Conservation (phyloP, 495 filamentous ascomycete species). For the Aspergillus egyptiacus region DNA sequence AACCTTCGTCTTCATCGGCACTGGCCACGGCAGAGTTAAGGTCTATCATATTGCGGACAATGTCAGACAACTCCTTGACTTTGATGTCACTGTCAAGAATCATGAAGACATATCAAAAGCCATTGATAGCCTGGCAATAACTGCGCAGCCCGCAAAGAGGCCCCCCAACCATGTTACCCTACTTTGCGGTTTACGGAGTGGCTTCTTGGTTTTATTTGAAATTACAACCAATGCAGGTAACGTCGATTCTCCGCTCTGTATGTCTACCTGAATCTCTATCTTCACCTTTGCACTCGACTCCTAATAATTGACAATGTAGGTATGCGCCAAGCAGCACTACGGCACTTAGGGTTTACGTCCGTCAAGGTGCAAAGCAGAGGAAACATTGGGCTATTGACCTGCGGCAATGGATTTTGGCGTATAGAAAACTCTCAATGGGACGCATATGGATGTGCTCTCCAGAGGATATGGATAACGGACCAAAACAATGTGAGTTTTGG, state of each 20-base stretch:
- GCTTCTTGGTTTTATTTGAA: conserved; percentile 35
- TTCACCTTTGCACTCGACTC: not conserved
- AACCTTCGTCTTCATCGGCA: conserved; percentile 34
- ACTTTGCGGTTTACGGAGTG: conserved; percentile 41
- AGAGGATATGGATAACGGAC: conserved; percentile 41
- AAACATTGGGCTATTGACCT: conserved; percentile 30
- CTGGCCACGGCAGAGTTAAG: conserved; percentile 29
- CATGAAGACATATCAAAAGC: conserved; percentile 31
- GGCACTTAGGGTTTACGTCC: conserved; percentile 33
- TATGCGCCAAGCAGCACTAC: conserved; percentile 24
- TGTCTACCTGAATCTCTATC: not conserved
- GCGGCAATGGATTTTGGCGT: conserved; percentile 39
- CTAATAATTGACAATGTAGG: conserved; percentile 17
- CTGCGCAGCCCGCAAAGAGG: conserved; percentile 13
- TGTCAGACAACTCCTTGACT: conserved; percentile 20
- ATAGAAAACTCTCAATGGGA: conserved; percentile 23
- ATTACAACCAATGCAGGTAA: conserved; percentile 18
- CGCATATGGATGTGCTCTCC: conserved; percentile 23
- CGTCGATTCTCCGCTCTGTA: conserved; percentile 23
- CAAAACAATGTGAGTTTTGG: conserved; percentile 35
- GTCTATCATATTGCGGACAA: conserved; percentile 24
- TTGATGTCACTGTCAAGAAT: conserved; percentile 12
- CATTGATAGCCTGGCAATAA: conserved; percentile 33
- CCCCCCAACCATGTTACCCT: conserved; percentile 19
- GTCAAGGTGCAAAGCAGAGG: conserved; percentile 30